phyloP scores from a whole-genome alignment of 2,329 filamentous ascomycete species.

The Xylaria multiplex region DNA sequence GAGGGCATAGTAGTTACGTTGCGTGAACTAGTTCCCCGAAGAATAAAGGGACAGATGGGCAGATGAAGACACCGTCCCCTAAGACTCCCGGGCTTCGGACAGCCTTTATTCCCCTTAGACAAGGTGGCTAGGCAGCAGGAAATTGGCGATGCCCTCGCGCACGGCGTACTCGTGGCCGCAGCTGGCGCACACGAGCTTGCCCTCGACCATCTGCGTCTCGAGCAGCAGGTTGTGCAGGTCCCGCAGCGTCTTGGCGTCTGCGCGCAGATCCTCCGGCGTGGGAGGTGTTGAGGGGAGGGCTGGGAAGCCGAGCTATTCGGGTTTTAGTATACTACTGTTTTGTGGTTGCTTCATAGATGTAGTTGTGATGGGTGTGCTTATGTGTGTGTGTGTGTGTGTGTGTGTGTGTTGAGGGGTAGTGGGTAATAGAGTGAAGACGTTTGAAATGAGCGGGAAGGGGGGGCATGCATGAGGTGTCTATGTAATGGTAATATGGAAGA shows the following conservation, averaged over 20 bases:
- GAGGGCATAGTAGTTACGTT: too few species aligned
- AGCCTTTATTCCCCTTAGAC: slow-evolving; percentile 58
- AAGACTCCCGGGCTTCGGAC: not conserved
- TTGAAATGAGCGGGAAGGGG: not conserved
- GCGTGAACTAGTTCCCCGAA: too few species aligned
- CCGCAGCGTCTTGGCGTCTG: slow-evolving; percentile 74
- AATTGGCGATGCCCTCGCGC: slow-evolving; percentile 96
- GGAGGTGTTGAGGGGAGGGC: slow-evolving; percentile 73
- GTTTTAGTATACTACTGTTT: slow-evolving; percentile 11
- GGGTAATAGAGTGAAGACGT: not conserved
- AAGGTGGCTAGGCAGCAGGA: slow-evolving; percentile 90
- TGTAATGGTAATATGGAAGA: not conserved
- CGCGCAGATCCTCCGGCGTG: slow-evolving; percentile 68
- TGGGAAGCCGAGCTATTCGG: slow-evolving; percentile 78
- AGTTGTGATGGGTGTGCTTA: too few species aligned
- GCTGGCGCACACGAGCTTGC: slow-evolving; percentile 87
- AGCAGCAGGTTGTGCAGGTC: slow-evolving; percentile 85
- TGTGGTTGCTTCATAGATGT: not conserved
- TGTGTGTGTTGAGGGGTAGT: not conserved
- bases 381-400: not conserved
- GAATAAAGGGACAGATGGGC: too few species aligned
- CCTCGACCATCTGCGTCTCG: slow-evolving; percentile 89
- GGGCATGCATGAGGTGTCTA: not conserved
- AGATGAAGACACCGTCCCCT: too few species aligned
- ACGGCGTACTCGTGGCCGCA: slow-evolving; percentile 95